Percentiles rank a stretch among this genome's conserved stretches.
phyloP scores from a whole-genome alignment of 108 stramenopile species.

The Fragilaria crotonensis region DNA sequence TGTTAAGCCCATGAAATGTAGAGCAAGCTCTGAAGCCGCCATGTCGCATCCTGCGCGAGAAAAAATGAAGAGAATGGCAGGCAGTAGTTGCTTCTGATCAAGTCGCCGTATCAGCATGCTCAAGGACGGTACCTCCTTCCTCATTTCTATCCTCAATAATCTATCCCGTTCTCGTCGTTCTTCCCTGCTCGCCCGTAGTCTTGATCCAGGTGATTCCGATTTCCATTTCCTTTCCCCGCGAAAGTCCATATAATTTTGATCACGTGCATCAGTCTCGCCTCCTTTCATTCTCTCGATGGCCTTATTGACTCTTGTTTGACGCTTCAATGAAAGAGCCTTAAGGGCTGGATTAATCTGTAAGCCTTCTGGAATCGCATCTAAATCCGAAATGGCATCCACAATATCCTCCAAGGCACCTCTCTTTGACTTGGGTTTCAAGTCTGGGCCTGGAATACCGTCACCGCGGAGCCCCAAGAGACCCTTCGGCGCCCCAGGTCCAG shows the following conservation, averaged over 20 bases:
- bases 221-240: background rate
- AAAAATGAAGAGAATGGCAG: constrained; percentile 94
- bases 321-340: constrained; percentile 30
- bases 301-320: constrained; percentile 47
- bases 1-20: constrained; percentile 32
- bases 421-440: background rate
- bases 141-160: constrained; percentile 60
- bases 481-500: constrained; percentile 67
- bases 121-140: constrained; percentile 59
- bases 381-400: constrained; percentile 2
- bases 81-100: constrained; percentile 60
- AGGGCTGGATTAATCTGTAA: constrained; percentile 58
- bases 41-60: constrained; percentile 84
- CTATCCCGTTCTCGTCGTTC: constrained; percentile 56
- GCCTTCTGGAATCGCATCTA: constrained; percentile 48
- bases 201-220: background rate
- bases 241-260: constrained; percentile 17
- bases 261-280: background rate
- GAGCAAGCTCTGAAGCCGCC: constrained; percentile 55
- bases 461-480: constrained; percentile 70
- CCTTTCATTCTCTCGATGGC: constrained; percentile 26
- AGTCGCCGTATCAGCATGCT: constrained; percentile 52
- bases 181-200: constrained; percentile 13
- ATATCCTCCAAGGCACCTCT: background rate
- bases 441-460: constrained; percentile 30